Conservation (phyloP, 73 alveolate species). For the Urostyla sp. region DNA sequence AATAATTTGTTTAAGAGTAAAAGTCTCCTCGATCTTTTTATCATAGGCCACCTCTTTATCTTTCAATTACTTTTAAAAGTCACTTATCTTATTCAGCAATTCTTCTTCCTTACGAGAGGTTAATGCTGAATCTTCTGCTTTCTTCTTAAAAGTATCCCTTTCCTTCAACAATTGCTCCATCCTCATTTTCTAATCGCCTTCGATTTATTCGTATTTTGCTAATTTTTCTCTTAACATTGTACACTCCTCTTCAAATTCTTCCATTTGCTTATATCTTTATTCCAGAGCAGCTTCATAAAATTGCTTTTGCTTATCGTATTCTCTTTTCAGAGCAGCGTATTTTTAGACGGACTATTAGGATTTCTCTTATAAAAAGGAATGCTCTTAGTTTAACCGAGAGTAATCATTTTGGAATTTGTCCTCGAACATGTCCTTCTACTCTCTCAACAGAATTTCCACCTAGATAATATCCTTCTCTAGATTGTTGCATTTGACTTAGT, state of each 20-base stretch:
- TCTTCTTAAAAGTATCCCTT: slow-evolving; percentile 22
- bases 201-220: background rate
- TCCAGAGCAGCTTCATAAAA: slow-evolving; percentile 49
- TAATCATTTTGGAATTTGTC: too few species aligned
- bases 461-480: slow-evolving; percentile 35
- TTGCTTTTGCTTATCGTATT: slow-evolving; percentile 1
- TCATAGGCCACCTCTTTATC: slow-evolving; percentile 57
- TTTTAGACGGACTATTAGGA: background rate
- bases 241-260: slow-evolving; percentile 54
- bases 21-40: slow-evolving; percentile 68
- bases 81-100: slow-evolving; percentile 43
- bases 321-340: background rate
- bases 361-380: slow-evolving; percentile 11
- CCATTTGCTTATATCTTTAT: slow-evolving; percentile 42
- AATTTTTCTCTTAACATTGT: slow-evolving; percentile 13
- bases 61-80: slow-evolving; percentile 33
- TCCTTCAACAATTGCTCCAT: slow-evolving; percentile 21
- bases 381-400: slow-evolving; percentile 6
- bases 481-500: background rate
- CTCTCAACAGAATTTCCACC: slow-evolving; percentile 18
- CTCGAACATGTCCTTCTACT: slow-evolving; percentile 3
- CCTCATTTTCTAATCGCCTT: slow-evolving; percentile 19
- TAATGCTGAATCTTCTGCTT: slow-evolving; percentile 13
- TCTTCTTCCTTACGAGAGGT: slow-evolving; percentile 13
- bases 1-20: slow-evolving; percentile 56